Evolutionary conservation across 306 rosid genomes (phyloP).

Genomic region (Gastrolobium villosum): DNA sequence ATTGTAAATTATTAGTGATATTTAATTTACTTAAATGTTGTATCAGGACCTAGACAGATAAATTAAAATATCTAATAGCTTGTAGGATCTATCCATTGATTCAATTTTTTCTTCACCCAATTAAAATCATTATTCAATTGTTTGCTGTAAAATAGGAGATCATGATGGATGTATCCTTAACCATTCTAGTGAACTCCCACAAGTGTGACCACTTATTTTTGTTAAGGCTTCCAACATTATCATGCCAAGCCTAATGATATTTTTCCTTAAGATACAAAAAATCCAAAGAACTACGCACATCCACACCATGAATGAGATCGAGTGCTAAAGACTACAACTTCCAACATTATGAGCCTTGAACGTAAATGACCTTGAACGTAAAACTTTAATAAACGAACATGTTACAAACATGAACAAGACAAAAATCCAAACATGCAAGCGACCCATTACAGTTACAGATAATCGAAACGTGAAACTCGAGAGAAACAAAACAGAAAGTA

Average conservation of each 20-base stretch:
- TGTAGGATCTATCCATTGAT: neutral
- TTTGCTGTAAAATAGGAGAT: neutral
- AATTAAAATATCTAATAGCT: neutral
- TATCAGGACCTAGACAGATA: neutral
- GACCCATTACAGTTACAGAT: neutral
- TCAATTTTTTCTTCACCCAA: neutral
- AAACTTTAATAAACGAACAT: neutral
- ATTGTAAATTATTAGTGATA: neutral
- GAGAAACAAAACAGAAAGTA: neutral
- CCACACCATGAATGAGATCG: too few species aligned
- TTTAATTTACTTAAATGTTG: neutral
- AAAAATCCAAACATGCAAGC: constrained; percentile 57
- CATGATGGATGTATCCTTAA: constrained; percentile 5
- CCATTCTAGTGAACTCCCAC: neutral
- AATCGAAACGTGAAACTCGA: constrained; percentile 36
- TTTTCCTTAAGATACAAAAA: too few species aligned
- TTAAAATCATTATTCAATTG: neutral
- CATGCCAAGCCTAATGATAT: too few species aligned
- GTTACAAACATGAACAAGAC: constrained; percentile 30
- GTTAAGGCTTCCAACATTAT: too few species aligned
- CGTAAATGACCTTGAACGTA: too few species aligned
- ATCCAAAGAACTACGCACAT: too few species aligned
- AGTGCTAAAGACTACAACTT: too few species aligned
- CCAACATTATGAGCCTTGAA: too few species aligned
- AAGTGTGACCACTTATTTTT: too few species aligned